phyloP scores from a whole-genome alignment of 2,329 filamentous ascomycete species.

The Penicillium olsonii region DNA sequence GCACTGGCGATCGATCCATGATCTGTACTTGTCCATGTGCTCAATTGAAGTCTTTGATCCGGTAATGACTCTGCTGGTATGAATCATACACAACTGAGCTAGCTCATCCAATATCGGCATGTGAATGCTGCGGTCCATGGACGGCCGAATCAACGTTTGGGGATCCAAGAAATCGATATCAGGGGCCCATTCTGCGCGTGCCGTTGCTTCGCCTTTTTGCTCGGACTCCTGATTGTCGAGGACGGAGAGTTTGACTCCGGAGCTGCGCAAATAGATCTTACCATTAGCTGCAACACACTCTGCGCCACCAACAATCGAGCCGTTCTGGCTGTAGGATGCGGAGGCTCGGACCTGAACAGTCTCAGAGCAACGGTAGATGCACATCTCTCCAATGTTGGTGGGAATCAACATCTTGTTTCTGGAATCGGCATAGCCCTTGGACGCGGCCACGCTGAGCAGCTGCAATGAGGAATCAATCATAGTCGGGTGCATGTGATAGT shows the following conservation, averaged over 20 bases:
- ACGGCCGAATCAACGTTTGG: slow-evolving; percentile 13
- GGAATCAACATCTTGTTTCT: slow-evolving; percentile 21
- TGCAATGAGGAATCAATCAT: slow-evolving; percentile 25
- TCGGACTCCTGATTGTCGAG: neutral
- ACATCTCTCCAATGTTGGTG: slow-evolving; percentile 23
- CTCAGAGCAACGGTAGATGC: slow-evolving; percentile 9
- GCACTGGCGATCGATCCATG: slow-evolving; percentile 12
- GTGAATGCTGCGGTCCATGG: slow-evolving; percentile 5
- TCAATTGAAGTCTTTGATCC: slow-evolving; percentile 2
- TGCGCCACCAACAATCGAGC: slow-evolving; percentile 8
- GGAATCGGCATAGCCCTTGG: slow-evolving; percentile 17
- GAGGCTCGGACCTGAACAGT: slow-evolving; percentile 5
- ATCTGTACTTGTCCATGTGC: slow-evolving; percentile 15
- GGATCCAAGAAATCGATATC: slow-evolving; percentile 19
- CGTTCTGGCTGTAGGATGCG: slow-evolving; percentile 11
- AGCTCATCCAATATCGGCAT: slow-evolving; percentile 9
- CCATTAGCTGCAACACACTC: slow-evolving; percentile 6
- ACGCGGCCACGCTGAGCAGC: slow-evolving; percentile 22
- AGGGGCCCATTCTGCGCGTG: slow-evolving; percentile 14
- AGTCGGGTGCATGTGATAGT: slow-evolving; percentile 25
- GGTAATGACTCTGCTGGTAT: slow-evolving; percentile 6
- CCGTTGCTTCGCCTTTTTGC: neutral
- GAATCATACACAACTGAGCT: slow-evolving; percentile 15
- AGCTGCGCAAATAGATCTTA: slow-evolving; percentile 6
- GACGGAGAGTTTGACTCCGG: slow-evolving; percentile 12